These are phyloP conservation scores for Penicillium verhagenii DNA, from an alignment of 495 filamentous ascomycete genomes.

Conservation along the genomic window DNA sequence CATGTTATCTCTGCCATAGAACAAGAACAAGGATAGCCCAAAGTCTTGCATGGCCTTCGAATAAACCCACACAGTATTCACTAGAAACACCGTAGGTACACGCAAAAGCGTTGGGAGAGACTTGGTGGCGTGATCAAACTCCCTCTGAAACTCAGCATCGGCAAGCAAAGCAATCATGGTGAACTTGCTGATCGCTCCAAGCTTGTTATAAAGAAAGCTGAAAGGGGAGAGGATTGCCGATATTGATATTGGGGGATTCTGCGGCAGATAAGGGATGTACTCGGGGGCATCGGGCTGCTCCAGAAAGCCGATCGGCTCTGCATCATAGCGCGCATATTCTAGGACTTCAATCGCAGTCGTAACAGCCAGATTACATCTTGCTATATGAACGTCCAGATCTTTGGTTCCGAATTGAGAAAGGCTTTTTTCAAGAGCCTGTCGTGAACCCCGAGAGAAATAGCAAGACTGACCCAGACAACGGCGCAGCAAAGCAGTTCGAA, in stretches of 20 bases:
- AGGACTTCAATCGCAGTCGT: conserved; percentile 39
- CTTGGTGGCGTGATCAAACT: conserved; percentile 50
- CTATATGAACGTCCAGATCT: conserved; percentile 36
- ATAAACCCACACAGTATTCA: conserved; percentile 54
- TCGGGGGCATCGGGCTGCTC: conserved; percentile 29
- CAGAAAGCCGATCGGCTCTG: conserved; percentile 29
- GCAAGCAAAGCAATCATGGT: conserved; percentile 52
- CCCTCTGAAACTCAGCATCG: conserved; percentile 59
- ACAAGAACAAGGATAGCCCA: conserved; percentile 49
- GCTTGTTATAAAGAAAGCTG: conserved; percentile 37
- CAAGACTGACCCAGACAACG: conserved; percentile 39
- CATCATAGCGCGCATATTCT: conserved; percentile 37
- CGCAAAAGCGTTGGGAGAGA: conserved; percentile 33
- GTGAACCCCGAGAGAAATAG: conserved; percentile 24
- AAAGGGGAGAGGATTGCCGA: conserved; percentile 30
- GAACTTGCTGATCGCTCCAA: conserved; percentile 51
- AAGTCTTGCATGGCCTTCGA: conserved; percentile 37
- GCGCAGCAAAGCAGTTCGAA: conserved; percentile 34
- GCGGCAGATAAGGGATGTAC: conserved; percentile 36
- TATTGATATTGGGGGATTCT: conserved; percentile 20
- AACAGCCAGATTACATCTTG: conserved; percentile 43
- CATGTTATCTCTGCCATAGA: conserved; percentile 46
- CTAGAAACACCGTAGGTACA: conserved; percentile 34
- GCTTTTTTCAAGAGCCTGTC: conserved; percentile 34
- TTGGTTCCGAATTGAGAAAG: conserved; percentile 39